A percentile compares a stretch with the other conserved stretches of the same genome.
Evolutionary conservation across 2,329 filamentous ascomycete species (phyloP).

Genomic region (Bipolaris victoriae): DNA sequence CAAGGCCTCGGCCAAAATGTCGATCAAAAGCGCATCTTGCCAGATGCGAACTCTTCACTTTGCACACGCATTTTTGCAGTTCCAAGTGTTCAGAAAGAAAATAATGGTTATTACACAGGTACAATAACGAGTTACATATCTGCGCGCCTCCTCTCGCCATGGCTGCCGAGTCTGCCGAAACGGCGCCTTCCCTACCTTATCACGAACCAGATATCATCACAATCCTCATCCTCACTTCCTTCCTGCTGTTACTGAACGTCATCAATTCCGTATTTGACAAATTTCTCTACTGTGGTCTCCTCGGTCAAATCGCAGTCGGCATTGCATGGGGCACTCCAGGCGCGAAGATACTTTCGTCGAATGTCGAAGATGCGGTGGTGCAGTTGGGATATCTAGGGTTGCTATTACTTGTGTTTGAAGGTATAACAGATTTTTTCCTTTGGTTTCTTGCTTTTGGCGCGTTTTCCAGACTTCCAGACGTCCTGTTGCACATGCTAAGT

Average conservation of each 20-base stretch:
- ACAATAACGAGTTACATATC: no score
- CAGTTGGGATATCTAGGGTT: constrained; percentile 75
- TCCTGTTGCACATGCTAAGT: constrained; percentile 5
- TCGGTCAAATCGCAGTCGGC: constrained; percentile 74
- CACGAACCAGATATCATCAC: constrained; percentile 66
- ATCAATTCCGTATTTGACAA: constrained; percentile 64
- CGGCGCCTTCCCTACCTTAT: constrained; percentile 56
- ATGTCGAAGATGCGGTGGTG: constrained; percentile 62
- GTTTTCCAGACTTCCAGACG: no score
- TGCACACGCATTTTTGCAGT: not conserved
- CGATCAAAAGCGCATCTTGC: not conserved
- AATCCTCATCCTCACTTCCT: constrained; percentile 66
- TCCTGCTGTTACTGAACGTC: constrained; percentile 68
- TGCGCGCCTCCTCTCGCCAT: not conserved
- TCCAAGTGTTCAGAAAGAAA: not conserved
- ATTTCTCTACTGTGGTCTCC: constrained; percentile 70
- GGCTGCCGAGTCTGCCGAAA: not conserved
- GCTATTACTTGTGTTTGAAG: constrained; percentile 75
- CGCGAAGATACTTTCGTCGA: constrained; percentile 61
- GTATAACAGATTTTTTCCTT: constrained; percentile 38
- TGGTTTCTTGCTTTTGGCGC: no score
- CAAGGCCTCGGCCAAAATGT: not conserved
- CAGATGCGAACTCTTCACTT: not conserved
- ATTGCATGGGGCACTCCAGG: constrained; percentile 73
- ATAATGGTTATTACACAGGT: not conserved